Evolutionary conservation across 805 yeast species (phyloP).

Genomic region (Teunomyces funiuensis): DNA sequence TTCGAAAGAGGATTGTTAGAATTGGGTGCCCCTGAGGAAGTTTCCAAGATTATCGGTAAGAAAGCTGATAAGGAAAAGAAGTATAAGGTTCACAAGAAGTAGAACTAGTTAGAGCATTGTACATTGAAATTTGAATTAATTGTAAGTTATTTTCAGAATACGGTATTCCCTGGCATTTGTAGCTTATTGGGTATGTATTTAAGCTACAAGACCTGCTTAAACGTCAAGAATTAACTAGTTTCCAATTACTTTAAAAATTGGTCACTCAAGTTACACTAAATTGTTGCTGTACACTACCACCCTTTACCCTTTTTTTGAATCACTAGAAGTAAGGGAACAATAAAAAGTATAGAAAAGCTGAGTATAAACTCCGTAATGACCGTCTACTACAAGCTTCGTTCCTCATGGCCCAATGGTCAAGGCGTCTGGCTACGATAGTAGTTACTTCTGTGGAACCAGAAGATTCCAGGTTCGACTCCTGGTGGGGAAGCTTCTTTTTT

Average conservation of each 20-base stretch:
- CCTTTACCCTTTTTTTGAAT: too few relatives aligned
- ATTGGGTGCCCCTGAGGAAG: constrained; percentile 74
- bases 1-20: constrained; percentile 82
- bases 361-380: too few relatives aligned
- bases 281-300: too few relatives aligned
- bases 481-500: constrained; percentile 43
- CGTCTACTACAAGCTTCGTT: constrained; percentile 25
- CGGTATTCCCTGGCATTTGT: too few relatives aligned
- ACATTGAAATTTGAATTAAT: not conserved
- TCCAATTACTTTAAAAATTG: too few relatives aligned
- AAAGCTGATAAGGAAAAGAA: constrained; percentile 24
- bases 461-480: constrained; percentile 51
- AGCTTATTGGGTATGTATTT: too few relatives aligned
- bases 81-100: constrained; percentile 20
- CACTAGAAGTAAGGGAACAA: too few relatives aligned
- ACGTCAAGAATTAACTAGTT: too few relatives aligned
- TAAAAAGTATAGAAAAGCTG: not conserved
- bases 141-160: not conserved
- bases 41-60: constrained; percentile 59
- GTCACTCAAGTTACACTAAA: too few relatives aligned
- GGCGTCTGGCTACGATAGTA: constrained; percentile 67
- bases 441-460: constrained; percentile 46
- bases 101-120: constrained; percentile 5
- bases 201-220: too few relatives aligned
- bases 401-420: constrained; percentile 75